phyloP scores from a whole-genome alignment of 345 rosid species.

The Citrus reticulata region DNA sequence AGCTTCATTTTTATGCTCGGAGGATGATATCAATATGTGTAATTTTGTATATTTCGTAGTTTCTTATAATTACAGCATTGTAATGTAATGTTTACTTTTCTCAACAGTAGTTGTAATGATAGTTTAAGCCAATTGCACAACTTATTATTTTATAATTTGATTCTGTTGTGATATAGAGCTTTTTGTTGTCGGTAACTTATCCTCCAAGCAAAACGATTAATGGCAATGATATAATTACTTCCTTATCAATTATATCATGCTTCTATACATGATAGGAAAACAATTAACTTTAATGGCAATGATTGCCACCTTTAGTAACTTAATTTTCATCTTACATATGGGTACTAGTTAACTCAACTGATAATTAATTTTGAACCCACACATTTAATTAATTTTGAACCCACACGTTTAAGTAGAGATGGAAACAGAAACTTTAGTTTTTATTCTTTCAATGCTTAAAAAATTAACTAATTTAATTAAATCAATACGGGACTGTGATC shows the following conservation, averaged over 20 bases:
- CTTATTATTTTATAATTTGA: not conserved
- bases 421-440: not conserved
- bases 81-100: conserved; percentile 1
- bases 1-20: conserved; percentile 47
- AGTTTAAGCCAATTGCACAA: conserved; percentile 13
- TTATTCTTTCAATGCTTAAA: not conserved
- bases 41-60: conserved; percentile 19
- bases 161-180: not conserved
- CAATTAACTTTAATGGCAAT: not conserved
- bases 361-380: not conserved
- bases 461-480: too few species aligned
- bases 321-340: not conserved
- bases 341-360: not conserved
- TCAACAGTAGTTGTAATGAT: conserved; percentile 7
- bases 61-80: conserved; percentile 7
- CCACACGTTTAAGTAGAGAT: not conserved
- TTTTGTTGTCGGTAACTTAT: not conserved
- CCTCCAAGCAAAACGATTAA: not conserved
- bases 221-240: not conserved
- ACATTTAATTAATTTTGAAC: not conserved
- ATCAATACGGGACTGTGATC: not conserved
- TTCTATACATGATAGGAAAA: not conserved
- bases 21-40: conserved; percentile 21
- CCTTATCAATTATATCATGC: not conserved
- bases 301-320: not conserved